A percentile compares a stretch with the other conserved stretches of the same genome.
These are phyloP conservation scores for Bertia moriformis DNA, from an alignment of 2,329 filamentous ascomycete species.

Conservation along the genomic window DNA sequence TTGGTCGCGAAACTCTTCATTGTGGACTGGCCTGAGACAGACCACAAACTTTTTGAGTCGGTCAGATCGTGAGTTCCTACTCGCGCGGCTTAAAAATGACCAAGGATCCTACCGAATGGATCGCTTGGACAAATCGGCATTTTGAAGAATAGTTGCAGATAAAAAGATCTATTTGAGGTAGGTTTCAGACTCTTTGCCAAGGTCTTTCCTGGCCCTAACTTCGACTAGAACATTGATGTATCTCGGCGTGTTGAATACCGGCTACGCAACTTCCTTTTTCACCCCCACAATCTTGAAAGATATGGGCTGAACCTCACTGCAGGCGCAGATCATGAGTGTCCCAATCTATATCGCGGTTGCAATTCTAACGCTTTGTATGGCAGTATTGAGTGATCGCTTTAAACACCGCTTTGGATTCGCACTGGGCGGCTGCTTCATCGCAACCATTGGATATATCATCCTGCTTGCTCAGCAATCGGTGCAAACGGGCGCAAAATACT, in stretches of 20 bases:
- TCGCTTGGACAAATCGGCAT: constrained; percentile 29
- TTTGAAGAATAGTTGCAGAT: constrained; percentile 28
- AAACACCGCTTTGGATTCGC: constrained; percentile 38
- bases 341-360: constrained; percentile 20
- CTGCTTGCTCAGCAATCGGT: constrained; percentile 31
- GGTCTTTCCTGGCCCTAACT: no score
- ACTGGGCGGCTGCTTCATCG: constrained; percentile 29
- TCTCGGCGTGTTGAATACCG: constrained; percentile 25
- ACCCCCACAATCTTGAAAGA: constrained; percentile 21
- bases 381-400: constrained; percentile 31
- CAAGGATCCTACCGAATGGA: constrained; percentile 32
- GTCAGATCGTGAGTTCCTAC: constrained; percentile 25
- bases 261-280: constrained; percentile 24
- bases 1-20: constrained; percentile 11
- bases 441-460: constrained; percentile 37
- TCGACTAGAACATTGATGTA: constrained; percentile 11
- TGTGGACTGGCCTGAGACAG: constrained; percentile 25
- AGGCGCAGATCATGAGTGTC: constrained; percentile 19
- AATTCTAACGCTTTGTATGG: constrained; percentile 12
- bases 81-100: constrained; percentile 23
- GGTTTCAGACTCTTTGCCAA: constrained; percentile 5
- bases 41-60: constrained; percentile 26
- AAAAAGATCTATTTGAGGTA: constrained; percentile 27
- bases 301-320: constrained; percentile 16
- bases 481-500: constrained; percentile 32